A percentile compares a stretch with the other conserved stretches of the same genome.
These are phyloP conservation scores for Gracilaria gracilis DNA, from an alignment of 23 red algal species.

Conservation along the genomic window DNA sequence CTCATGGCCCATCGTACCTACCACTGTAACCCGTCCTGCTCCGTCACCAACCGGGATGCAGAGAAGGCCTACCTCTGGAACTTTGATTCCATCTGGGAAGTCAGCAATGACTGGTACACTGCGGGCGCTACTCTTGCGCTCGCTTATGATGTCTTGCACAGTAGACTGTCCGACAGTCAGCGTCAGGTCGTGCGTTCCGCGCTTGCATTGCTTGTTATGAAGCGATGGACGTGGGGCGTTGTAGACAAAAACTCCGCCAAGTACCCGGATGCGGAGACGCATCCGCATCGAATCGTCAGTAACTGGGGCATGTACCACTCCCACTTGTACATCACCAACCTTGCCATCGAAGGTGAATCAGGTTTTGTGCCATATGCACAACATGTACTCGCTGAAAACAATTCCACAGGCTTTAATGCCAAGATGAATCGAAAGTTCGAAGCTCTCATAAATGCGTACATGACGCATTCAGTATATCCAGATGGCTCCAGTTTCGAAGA, in stretches of 20 bases:
- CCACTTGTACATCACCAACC: constrained; percentile 66
- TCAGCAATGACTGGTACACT: constrained; percentile 71
- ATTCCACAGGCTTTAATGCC: constrained; percentile 28
- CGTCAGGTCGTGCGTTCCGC: constrained; percentile 42
- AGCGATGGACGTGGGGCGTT: constrained; percentile 50
- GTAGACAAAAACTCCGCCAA: constrained; percentile 22
- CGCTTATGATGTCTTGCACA: constrained; percentile 51
- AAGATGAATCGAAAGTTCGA: constrained; percentile 47
- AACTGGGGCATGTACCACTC: constrained; percentile 75
- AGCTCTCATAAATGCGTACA: constrained; percentile 42
- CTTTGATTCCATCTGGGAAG: constrained; percentile 32
- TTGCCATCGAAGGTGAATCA: constrained; percentile 65
- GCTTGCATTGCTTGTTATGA: constrained; percentile 55
- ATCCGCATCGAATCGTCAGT: constrained; percentile 63
- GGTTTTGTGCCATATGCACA: constrained; percentile 62
- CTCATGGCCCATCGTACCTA: constrained; percentile 59
- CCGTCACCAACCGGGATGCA: neutral
- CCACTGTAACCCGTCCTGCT: constrained; percentile 35
- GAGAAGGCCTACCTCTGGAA: constrained; percentile 51
- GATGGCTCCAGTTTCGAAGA: constrained; percentile 66
- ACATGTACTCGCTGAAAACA: constrained; percentile 28
- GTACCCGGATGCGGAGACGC: constrained; percentile 59
- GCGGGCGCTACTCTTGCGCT: constrained; percentile 39
- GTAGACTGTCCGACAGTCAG: constrained; percentile 18
- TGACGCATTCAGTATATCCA: constrained; percentile 45